These are phyloP conservation scores for Leucosporidium scottii DNA, from an alignment of 768 basidiomycete genomes.

Conservation along the genomic window DNA sequence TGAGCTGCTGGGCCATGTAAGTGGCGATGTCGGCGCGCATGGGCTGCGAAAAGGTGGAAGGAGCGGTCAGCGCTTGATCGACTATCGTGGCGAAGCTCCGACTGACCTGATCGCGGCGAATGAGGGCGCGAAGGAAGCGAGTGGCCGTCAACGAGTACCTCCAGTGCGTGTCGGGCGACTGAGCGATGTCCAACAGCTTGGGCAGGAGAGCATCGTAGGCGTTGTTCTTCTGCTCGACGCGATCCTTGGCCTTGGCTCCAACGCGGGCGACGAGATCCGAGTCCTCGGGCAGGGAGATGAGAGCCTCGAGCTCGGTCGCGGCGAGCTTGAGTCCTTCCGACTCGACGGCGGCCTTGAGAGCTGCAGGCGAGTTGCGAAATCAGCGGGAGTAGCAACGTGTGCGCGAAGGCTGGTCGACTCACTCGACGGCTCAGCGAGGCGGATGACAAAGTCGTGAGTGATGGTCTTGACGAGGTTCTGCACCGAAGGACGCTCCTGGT, in stretches of 20 bases:
- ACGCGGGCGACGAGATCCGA: constrained; percentile 10
- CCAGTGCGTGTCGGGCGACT: constrained; percentile 65
- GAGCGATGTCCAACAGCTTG: constrained; percentile 54
- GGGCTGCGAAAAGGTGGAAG: constrained; percentile 6
- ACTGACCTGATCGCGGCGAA: constrained; percentile 53
- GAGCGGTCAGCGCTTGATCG: neutral
- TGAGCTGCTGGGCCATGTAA: constrained; percentile 32
- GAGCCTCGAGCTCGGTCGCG: constrained; percentile 6
- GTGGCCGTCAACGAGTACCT: constrained; percentile 65
- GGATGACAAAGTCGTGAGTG: constrained; percentile 42
- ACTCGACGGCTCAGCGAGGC: constrained; percentile 33
- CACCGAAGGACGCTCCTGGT: constrained; percentile 75
- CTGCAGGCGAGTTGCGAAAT: neutral
- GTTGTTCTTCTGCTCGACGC: constrained; percentile 28
- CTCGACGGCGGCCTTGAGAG: constrained; percentile 21
- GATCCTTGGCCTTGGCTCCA: constrained; percentile 8
- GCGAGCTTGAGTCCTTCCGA: constrained; percentile 9
- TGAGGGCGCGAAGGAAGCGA: constrained; percentile 59
- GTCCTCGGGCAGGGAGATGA: constrained; percentile 19
- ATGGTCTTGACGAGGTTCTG: constrained; percentile 63
- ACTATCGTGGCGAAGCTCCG: no score
- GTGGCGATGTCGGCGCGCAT: constrained; percentile 23
- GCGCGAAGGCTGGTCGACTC: neutral
- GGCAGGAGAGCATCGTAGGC: constrained; percentile 38
- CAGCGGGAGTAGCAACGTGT: neutral